A percentile compares a stretch with the other conserved stretches of the same genome.
Conservation (phyloP, 306 rosid genomes). For the cucumber (Cucumis sativus) region DNA sequence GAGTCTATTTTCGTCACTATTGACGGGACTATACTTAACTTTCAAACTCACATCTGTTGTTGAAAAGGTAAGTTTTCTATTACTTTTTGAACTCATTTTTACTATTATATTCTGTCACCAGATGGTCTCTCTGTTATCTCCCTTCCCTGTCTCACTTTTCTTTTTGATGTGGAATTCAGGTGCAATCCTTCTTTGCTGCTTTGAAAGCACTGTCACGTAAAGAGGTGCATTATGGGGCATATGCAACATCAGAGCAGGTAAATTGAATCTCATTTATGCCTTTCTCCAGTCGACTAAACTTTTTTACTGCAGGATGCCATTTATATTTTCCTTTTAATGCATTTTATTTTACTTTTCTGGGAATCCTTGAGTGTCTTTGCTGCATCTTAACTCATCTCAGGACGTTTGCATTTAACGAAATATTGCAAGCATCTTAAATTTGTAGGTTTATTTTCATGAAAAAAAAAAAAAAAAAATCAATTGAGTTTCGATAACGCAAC, state of each 20-base stretch:
- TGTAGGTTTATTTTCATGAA: not conserved
- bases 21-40: slow-evolving; percentile 91
- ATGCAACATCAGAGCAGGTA: slow-evolving; percentile 98
- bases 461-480: not conserved
- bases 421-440: not conserved
- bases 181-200: slow-evolving; percentile 81
- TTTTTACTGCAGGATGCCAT: not conserved
- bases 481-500: not conserved
- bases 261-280: not conserved
- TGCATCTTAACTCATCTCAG: not conserved
- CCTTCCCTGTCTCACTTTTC: not conserved
- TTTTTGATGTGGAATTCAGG: slow-evolving; percentile 8
- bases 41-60: slow-evolving; percentile 94
- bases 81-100: not conserved
- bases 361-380: not conserved
- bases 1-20: slow-evolving; percentile 82
- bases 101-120: not conserved
- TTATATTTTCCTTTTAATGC: not conserved
- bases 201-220: slow-evolving; percentile 82
- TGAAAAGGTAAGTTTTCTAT: slow-evolving; percentile 52
- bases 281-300: not conserved
- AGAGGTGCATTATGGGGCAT: slow-evolving; percentile 97
- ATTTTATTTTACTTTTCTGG: not conserved
- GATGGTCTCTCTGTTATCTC: slow-evolving; percentile 3
- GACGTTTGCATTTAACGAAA: not conserved